These are phyloP conservation scores for Mycena vitilis DNA, from an alignment of 768 basidiomycete genomes.

Conservation along the genomic window DNA sequence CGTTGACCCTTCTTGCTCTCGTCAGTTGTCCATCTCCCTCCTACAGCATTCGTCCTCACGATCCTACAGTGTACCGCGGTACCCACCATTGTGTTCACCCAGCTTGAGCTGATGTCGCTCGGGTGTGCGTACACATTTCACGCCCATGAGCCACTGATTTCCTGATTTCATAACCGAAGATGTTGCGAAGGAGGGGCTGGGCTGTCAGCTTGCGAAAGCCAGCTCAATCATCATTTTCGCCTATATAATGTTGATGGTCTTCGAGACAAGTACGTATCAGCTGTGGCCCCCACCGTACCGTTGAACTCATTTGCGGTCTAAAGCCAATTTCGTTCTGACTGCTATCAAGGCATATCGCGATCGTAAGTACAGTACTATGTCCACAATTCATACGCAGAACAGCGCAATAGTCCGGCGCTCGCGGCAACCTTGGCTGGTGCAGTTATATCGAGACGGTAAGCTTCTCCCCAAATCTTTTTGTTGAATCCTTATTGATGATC, in stretches of 20 bases:
- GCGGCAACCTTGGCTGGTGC: slow-evolving; percentile 47
- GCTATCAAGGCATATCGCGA: slow-evolving; percentile 50
- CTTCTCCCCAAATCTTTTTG: neutral
- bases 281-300: neutral
- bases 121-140: slow-evolving; percentile 42
- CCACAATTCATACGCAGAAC: no score
- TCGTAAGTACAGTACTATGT: slow-evolving; percentile 41
- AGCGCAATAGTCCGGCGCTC: slow-evolving; percentile 45
- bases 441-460: slow-evolving; percentile 54
- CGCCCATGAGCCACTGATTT: neutral
- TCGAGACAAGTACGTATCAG: slow-evolving; percentile 50
- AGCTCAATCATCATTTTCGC: slow-evolving; percentile 51
- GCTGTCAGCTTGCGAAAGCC: slow-evolving; percentile 49
- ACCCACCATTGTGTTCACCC: slow-evolving; percentile 45
- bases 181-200: slow-evolving; percentile 37
- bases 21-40: slow-evolving; percentile 28
- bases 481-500: neutral
- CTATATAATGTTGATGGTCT: slow-evolving; percentile 51
- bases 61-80: slow-evolving; percentile 45
- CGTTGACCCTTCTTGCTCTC: slow-evolving; percentile 41
- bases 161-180: slow-evolving; percentile 33
- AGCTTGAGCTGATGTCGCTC: slow-evolving; percentile 50
- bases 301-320: neutral
- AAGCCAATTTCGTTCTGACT: slow-evolving; percentile 53
- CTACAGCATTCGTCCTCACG: no score